A percentile compares a stretch with the other conserved stretches of the same genome.
Evolutionary conservation across 2,329 filamentous ascomycete species (phyloP).

Genomic region (Paramyrothecium roridum): DNA sequence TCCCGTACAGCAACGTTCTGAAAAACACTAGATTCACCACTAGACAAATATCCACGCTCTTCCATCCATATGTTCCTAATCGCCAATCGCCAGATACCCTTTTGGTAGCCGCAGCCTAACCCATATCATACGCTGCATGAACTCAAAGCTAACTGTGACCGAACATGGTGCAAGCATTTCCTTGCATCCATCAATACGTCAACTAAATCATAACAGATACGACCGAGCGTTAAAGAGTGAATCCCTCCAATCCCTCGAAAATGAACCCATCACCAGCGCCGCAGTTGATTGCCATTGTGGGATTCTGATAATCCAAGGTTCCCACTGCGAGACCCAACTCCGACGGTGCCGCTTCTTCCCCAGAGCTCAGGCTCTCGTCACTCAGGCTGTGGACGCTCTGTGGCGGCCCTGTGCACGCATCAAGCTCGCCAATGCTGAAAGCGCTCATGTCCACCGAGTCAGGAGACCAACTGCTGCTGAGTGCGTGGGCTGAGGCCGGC

Average conservation of each 20-base stretch:
- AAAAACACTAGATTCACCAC: too few relatives aligned
- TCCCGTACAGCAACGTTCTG: too few relatives aligned
- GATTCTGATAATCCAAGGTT: conserved; percentile 27
- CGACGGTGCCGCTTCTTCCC: conserved; percentile 46
- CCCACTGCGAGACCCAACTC: conserved; percentile 42
- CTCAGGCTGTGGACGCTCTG: conserved; percentile 55
- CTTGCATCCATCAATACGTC: background rate
- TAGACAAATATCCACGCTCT: too few relatives aligned
- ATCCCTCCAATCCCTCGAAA: conserved; percentile 19
- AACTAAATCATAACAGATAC: background rate
- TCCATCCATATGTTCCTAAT: too few relatives aligned
- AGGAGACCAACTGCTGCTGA: conserved; percentile 48
- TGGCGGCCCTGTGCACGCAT: conserved; percentile 35
- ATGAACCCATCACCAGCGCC: conserved; percentile 15
- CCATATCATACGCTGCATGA: too few relatives aligned
- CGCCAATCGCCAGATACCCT: too few relatives aligned
- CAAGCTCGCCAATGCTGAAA: conserved; percentile 49
- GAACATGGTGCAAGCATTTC: background rate
- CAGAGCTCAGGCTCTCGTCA: conserved; percentile 56
- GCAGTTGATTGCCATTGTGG: conserved; percentile 15
- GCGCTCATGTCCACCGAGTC: conserved; percentile 53
- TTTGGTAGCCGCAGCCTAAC: too few relatives aligned
- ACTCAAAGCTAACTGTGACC: too few relatives aligned
- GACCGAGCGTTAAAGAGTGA: conserved; percentile 13
- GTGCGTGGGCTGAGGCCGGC: conserved; percentile 36